These are phyloP conservation scores for Fistulinella cinereoalba DNA, from an alignment of 1,284 basidiomycete species.

Conservation along the genomic window DNA sequence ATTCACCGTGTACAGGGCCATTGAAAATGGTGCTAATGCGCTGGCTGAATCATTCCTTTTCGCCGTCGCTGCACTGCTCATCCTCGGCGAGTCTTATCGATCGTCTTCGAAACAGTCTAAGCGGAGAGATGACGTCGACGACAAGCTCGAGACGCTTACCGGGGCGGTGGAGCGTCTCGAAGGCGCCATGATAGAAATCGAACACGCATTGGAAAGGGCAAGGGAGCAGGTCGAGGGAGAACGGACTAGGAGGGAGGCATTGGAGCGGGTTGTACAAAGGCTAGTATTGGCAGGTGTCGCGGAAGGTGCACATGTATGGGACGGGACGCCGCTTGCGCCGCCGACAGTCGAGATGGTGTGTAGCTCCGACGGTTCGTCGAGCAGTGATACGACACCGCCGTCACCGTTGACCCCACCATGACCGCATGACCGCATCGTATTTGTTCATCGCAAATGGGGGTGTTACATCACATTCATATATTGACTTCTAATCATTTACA, in stretches of 20 bases:
- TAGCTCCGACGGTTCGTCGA: not conserved
- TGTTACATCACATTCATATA: no score
- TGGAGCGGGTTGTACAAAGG: conserved; percentile 63
- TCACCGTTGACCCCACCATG: not conserved
- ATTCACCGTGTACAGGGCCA: conserved; percentile 55
- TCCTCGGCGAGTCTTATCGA: conserved; percentile 78
- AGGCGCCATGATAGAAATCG: conserved; percentile 20
- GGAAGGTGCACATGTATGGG: conserved; percentile 49
- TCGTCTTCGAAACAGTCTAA: conserved; percentile 71
- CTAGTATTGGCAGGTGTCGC: no score
- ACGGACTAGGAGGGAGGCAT: conserved; percentile 50
- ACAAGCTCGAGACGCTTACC: conserved; percentile 62
- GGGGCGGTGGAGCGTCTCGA: conserved; percentile 47
- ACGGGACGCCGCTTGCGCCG: conserved; percentile 50
- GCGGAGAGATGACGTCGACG: conserved; percentile 73
- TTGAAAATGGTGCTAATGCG: conserved; percentile 85
- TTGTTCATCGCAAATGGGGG: no score
- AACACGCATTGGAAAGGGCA: conserved; percentile 46
- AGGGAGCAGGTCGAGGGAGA: conserved; percentile 25
- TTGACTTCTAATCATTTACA: no score
- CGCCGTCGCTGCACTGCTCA: conserved; percentile 70
- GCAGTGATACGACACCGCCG: not conserved
- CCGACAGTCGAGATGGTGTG: conserved; percentile 41
- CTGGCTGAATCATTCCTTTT: conserved; percentile 88
- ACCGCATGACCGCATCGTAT: not conserved